Evolutionary conservation across 2,329 filamentous ascomycete species (phyloP).

Genomic region (Cordyceps cateniannulata): DNA sequence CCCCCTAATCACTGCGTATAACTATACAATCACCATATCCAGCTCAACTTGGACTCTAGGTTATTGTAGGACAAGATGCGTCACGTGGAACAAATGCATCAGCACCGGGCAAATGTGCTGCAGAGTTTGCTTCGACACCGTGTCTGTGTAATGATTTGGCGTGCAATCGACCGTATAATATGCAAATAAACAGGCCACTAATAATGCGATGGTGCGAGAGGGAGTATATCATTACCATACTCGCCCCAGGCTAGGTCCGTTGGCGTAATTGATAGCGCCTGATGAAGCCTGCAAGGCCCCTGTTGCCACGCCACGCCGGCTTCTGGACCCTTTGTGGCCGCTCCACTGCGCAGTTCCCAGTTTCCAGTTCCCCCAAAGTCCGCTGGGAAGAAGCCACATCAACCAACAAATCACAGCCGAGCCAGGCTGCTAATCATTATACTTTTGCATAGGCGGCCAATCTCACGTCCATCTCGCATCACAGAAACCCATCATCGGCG

Average conservation of each 20-base stretch:
- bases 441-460: conserved; percentile 6
- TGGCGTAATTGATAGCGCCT: conserved; percentile 2
- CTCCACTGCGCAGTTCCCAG: conserved; percentile 5
- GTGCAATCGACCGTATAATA: background rate
- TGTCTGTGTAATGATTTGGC: background rate
- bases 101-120: background rate
- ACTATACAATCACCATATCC: background rate
- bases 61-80: background rate
- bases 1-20: background rate
- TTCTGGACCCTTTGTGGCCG: conserved; percentile 9
- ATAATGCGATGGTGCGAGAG: background rate
- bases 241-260: background rate
- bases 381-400: conserved; percentile 11
- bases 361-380: conserved; percentile 5
- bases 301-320: conserved; percentile 11
- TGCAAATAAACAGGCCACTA: background rate
- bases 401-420: conserved; percentile 11
- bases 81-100: background rate
- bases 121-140: background rate
- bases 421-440: background rate
- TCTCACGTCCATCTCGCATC: background rate
- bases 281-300: background rate
- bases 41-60: background rate
- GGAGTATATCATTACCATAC: background rate
- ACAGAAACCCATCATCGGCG: background rate